Conservation (phyloP, 2,329 filamentous ascomycete species). For the Cladosporium phlei region DNA sequence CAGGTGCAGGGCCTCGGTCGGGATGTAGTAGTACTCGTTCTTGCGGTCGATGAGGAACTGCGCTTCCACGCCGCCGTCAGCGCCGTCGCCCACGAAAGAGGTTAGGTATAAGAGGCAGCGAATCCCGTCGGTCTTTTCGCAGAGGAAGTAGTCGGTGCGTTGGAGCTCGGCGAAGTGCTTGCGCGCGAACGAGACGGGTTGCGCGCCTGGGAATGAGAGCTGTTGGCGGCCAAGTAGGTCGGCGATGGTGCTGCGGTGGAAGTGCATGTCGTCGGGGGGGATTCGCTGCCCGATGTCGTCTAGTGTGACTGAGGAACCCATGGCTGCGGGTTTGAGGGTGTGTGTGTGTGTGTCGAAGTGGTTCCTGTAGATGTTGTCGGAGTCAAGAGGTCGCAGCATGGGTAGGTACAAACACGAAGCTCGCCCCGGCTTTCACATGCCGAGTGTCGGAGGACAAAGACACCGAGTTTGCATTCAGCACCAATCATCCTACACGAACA, state of each 20-base stretch:
- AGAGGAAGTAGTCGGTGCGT: slow-evolving; percentile 86
- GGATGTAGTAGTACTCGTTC: slow-evolving; percentile 91
- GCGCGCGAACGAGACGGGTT: slow-evolving; percentile 86
- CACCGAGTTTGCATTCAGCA: no score
- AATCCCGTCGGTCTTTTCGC: slow-evolving; percentile 96
- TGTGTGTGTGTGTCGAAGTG: no score
- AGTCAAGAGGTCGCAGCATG: no score
- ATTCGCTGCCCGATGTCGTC: slow-evolving; percentile 22
- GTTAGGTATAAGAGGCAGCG: slow-evolving; percentile 92
- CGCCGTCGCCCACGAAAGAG: slow-evolving; percentile 45
- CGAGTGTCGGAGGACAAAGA: no score
- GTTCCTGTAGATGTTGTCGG: no score
- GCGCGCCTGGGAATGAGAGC: slow-evolving; percentile 75
- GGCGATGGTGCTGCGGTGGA: slow-evolving; percentile 27
- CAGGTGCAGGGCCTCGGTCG: slow-evolving; percentile 67
- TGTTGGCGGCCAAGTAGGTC: slow-evolving; percentile 66
- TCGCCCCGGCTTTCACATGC: slow-evolving; percentile 4
- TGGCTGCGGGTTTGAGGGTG: neutral
- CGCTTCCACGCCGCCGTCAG: slow-evolving; percentile 47
- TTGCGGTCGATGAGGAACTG: slow-evolving; percentile 96
- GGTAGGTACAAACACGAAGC: no score
- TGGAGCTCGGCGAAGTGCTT: slow-evolving; percentile 79
- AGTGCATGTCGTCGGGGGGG: slow-evolving; percentile 21
- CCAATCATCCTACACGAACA: no score
- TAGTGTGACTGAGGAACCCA: slow-evolving; percentile 23